Evolutionary conservation across 2,329 filamentous ascomycete genomes (phyloP), one percentile per base, ranked within the genome.

Genomic region (Paracorniculantispora psalliotae): DNA sequence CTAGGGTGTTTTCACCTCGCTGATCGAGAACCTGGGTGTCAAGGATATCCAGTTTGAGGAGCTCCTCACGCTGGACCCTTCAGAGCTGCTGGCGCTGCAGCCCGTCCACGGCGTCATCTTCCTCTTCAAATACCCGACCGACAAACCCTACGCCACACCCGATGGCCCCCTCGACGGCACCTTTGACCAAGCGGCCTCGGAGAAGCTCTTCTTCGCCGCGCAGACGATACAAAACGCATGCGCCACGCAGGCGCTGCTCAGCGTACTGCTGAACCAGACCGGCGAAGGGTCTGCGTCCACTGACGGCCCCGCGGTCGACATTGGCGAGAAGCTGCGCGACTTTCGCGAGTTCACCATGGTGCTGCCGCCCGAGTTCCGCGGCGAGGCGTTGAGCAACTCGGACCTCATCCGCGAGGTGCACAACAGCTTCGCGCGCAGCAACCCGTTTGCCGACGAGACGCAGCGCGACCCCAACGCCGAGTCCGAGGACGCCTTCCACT

Each of bases 201-300:
- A 91, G 63, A 81, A 83, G 62, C 81, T 96, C 67, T 99, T 96
- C 81, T 99, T 99, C 75, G 94, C 94, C 4, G 87, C 88, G 30
- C 94, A 99, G 78, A 97, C 93, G 4, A 99, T 99, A 72, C 93
- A 97, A 75, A 99, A 99, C 75, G 94, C 94, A 8, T 99, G 94
- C 76, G 94, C 92, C 47, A 99, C 94, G 17, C 94, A 99, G 74
- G 94, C 94, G 3, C 84, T 99, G 49, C 84, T 99, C 43, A 94
- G 90, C 56, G 90, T 97, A 57, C 82, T 97, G 33, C 79, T 99
- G 65, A 99, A 99, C 78, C 89, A 96, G 73, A 82, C 83, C 30
- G 80, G 76, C 57, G 72, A 82, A 46, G n/a, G n/a, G n/a, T n/a
- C n/a, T n/a, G n/a, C n/a, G n/a, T n/a, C n/a, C n/a, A n/a, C n/a